Percentiles rank a stretch among this genome's conserved stretches.
These are phyloP conservation scores for Casuarina cunninghamiana DNA, from an alignment of 306 rosid genomes.

Conservation along the genomic window DNA sequence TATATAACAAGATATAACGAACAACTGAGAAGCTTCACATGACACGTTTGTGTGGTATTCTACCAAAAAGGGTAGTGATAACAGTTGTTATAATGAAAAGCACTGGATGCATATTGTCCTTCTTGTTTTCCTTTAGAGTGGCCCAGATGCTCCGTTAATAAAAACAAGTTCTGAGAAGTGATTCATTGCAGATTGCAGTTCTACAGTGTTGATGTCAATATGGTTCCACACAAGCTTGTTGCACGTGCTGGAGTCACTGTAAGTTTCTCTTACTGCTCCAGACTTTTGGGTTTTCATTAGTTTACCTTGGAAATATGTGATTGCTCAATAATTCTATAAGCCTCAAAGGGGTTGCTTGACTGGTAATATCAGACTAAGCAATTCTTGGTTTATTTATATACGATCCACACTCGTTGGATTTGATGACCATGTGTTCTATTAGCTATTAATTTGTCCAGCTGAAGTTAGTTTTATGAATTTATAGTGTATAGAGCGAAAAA, in stretches of 20 bases:
- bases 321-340: not conserved
- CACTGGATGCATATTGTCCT: not conserved
- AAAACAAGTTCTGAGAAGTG: slow-evolving; percentile 16
- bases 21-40: not conserved
- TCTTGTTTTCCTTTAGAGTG: not conserved
- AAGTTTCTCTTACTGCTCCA: slow-evolving; percentile 42
- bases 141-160: slow-evolving; percentile 13
- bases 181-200: slow-evolving; percentile 62
- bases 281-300: not conserved
- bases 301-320: not conserved
- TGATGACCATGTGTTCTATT: too few relatives aligned
- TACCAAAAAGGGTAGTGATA: not conserved
- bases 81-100: not conserved
- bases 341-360: not conserved
- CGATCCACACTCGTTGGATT: too few relatives aligned
- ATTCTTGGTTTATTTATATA: not conserved
- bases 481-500: not conserved
- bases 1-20: not conserved
- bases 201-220: slow-evolving; percentile 73
- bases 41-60: not conserved
- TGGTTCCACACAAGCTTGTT: slow-evolving; percentile 76
- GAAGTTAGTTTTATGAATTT: not conserved
- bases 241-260: slow-evolving; percentile 83
- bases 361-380: not conserved
- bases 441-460: too few relatives aligned